phyloP scores from a whole-genome alignment of 163 green algal species.

The Chlorella variabilis region DNA sequence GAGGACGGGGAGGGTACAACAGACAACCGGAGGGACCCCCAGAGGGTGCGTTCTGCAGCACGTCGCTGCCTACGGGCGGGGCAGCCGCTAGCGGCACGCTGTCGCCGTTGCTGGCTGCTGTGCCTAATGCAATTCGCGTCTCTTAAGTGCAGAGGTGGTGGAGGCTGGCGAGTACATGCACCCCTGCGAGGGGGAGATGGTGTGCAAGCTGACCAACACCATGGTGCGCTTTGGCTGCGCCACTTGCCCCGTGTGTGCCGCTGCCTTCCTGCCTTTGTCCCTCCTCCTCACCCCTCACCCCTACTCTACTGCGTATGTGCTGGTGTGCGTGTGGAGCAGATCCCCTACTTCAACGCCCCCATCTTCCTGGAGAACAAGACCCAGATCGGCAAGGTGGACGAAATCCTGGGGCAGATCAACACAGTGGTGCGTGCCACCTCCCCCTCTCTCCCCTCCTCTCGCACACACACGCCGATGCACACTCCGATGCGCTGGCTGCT shows the following conservation, averaged over 20 bases:
- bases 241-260: no score
- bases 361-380: constrained; percentile 99
- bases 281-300: not conserved
- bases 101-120: not conserved
- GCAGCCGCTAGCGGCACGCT: not conserved
- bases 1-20: constrained; percentile 8
- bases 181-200: constrained; percentile 96
- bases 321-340: no score
- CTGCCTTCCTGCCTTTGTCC: no score
- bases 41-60: not conserved
- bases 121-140: not conserved
- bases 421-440: constrained; percentile 66
- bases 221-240: constrained; percentile 77
- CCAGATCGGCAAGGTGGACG: constrained; percentile 97
- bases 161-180: constrained; percentile 93
- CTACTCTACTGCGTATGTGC: no score
- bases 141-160: constrained; percentile 67
- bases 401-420: constrained; percentile 98
- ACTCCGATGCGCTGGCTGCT: no score
- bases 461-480: no score
- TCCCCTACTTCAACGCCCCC: constrained; percentile 98
- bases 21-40: constrained; percentile 13
- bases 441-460: no score
- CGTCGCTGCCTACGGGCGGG: no score
- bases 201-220: constrained; percentile 95